Base-by-base conservation (phyloP, 129 eudicot species). In the Flaveria brownii region DNA sequence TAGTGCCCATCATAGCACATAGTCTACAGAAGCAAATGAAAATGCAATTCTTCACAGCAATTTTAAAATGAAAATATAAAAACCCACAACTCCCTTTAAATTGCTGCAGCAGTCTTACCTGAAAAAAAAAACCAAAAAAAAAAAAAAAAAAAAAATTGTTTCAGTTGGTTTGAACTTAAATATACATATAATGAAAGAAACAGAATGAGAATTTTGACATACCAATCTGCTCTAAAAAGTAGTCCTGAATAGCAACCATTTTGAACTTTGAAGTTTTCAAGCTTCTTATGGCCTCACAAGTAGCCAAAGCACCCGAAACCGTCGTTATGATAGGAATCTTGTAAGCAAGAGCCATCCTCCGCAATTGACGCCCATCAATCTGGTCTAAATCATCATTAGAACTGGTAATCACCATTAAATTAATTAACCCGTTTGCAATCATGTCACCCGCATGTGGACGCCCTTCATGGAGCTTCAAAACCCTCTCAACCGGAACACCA, bases 311-410 rank as follows among this genome's bases (percentile, higher is more conserved):
- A 41, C 99, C 97, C 0, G 99, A 93, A 81, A 91, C 92, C 1
- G 99, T 94, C 1, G 99, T 94, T 47, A 94, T 83, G 2, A 91
- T 79, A 8, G 99, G 99, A 76, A 94, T 75, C 84, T 91, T 91
- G 79, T 89, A 91, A 4, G 99, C 90, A 49, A 94, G 93, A 39
- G 99, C 99, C 96, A 87, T 94, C 74, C 97, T 87, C 73, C 99
- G 78, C 82, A 94, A 72, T 64, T 87, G 87, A 25, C 91, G 81
- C 20, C 99, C 99, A 36, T 94, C 99, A 18, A 91, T 91, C 79
- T 89, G 90, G 75, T 94, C 99, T 70, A 87, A 86, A 25, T 71
- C 81, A 76, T 94, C 99, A 33, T 92, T 90, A 0, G 99, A 91
- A 61, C 97, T 94, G 0, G 99, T 94, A 56, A 94, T 84, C 81